phyloP scores from a whole-genome alignment of 139 green algal genomes.

The Auxenochlorella pyrenoidosa region DNA sequence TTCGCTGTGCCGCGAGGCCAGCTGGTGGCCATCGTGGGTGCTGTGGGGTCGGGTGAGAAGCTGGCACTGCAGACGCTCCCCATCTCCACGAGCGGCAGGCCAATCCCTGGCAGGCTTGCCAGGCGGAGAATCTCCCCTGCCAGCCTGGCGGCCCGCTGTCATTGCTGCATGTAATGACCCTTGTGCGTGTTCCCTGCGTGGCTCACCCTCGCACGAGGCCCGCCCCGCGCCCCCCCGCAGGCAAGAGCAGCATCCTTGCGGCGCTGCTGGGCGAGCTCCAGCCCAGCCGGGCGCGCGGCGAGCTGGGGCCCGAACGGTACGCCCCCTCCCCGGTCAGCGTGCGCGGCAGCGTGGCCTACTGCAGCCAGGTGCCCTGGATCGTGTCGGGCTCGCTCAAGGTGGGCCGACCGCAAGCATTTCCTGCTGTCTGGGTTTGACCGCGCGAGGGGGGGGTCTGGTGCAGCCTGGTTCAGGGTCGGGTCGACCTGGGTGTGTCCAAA shows the following conservation, averaged over 20 bases:
- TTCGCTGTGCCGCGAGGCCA: slow-evolving; percentile 63
- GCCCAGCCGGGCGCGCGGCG: slow-evolving; percentile 2
- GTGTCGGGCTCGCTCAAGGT: slow-evolving; percentile 64
- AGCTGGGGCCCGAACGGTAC: neutral
- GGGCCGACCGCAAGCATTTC: neutral
- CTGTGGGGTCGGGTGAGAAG: slow-evolving; percentile 52
- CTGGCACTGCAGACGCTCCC: too few relatives aligned
- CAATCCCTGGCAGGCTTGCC: too few relatives aligned
- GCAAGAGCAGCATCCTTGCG: slow-evolving; percentile 83
- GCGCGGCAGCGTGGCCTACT: slow-evolving; percentile 75
- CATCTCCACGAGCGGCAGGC: too few relatives aligned
- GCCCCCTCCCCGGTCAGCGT: slow-evolving; percentile 49
- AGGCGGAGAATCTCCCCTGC: too few relatives aligned
- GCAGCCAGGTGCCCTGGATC: slow-evolving; percentile 84
- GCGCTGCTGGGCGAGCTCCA: slow-evolving; percentile 86
- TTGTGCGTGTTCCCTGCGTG: too few relatives aligned
- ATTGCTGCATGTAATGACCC: too few relatives aligned
- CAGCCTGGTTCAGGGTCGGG: neutral
- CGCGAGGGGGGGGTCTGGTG: too few relatives aligned
- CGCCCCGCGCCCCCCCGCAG: slow-evolving; percentile 12
- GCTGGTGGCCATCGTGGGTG: slow-evolving; percentile 77
- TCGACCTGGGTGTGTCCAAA: too few relatives aligned
- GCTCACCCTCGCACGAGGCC: too few relatives aligned
- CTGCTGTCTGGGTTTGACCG: too few relatives aligned
- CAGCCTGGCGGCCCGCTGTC: too few relatives aligned